Evolutionary conservation across 2,329 filamentous ascomycete genomes (phyloP).

Genomic region (Penicillium hesseltinei): DNA sequence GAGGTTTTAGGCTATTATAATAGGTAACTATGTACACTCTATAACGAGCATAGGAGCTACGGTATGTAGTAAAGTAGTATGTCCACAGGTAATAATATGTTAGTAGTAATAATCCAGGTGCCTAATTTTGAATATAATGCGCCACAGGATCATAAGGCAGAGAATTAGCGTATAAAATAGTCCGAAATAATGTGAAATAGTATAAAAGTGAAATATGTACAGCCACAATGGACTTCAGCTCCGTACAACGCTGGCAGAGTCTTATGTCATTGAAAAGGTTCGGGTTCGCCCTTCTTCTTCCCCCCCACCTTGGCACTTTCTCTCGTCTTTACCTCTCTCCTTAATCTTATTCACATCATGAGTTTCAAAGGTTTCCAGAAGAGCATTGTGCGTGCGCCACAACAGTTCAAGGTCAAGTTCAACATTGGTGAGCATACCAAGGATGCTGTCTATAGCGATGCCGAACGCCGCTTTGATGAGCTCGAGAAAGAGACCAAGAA

Average conservation of each 20-base stretch:
- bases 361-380: conserved; percentile 97
- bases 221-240: conserved; percentile 11
- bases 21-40: neutral
- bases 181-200: neutral
- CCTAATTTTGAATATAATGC: conserved; percentile 6
- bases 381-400: conserved; percentile 82
- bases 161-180: neutral
- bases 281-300: conserved; percentile 7
- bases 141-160: conserved; percentile 9
- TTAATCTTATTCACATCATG: conserved; percentile 55
- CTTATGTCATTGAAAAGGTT: conserved; percentile 27
- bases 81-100: too few relatives aligned
- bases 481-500: conserved; percentile 95
- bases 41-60: neutral
- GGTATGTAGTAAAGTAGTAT: neutral
- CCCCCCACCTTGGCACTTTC: conserved; percentile 9
- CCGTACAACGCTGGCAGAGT: conserved; percentile 9
- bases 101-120: conserved; percentile 8
- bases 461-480: conserved; percentile 89
- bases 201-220: neutral
- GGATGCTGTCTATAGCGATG: conserved; percentile 90
- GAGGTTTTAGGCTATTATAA: neutral
- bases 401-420: conserved; percentile 87
- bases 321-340: conserved; percentile 13
- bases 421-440: conserved; percentile 95